Base-by-base conservation (phyloP, 495 filamentous ascomycete species). In the Copromyces sp. region DNA sequence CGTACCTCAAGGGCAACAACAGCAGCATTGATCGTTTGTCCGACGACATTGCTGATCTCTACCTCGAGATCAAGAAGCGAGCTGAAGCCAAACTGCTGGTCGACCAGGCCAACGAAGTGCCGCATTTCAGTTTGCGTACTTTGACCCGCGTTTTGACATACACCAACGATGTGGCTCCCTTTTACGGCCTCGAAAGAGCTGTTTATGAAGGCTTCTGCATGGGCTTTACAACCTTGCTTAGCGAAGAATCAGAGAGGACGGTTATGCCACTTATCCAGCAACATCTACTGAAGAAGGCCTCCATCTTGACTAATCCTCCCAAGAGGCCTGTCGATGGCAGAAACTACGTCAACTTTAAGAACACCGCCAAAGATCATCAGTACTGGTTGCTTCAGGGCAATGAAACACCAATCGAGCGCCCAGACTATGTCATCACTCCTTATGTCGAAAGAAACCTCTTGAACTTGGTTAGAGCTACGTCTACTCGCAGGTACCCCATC, bases 131-230 rank as follows among this genome's bases (percentile, higher is more conserved):
- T 81, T 89, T 99, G 68, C 89, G 96, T 79, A 98, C 94, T 0
- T 83, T 99, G n/a, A 97, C 97, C 39, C 90, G 96, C 40, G 91
- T 94, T 3, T 82, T 99, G 61, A 90, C 89, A 16, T 98, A 97
- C 80, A 93, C 94, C 45, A 87, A 88, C 74, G 91, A 96, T 71
- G 92, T 97, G 74, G 88, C 90, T 1, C 89, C 94, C 4, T 86
- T 92, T 4, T 98, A 97, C 82, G 93, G 93, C n/a, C 82, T 98
- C 40, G 89, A 95, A 9, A 84, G 96, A 74, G 92, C 94, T 37
- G 81, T 98, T 8, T 97, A 92, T 76, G 96, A 99, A 82, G 96
- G 96, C 0, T 98, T 98, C 80, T 94, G 91, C n/a, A 98, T 99
- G 96, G 93, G 93, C 73, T 99, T 98, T 74, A 82, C 96, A 42